Percentiles rank a stretch among this genome's conserved stretches.
These are phyloP conservation scores for Annulohypoxylon nitens DNA, from an alignment of 495 filamentous ascomycete genomes.

Conservation along the genomic window DNA sequence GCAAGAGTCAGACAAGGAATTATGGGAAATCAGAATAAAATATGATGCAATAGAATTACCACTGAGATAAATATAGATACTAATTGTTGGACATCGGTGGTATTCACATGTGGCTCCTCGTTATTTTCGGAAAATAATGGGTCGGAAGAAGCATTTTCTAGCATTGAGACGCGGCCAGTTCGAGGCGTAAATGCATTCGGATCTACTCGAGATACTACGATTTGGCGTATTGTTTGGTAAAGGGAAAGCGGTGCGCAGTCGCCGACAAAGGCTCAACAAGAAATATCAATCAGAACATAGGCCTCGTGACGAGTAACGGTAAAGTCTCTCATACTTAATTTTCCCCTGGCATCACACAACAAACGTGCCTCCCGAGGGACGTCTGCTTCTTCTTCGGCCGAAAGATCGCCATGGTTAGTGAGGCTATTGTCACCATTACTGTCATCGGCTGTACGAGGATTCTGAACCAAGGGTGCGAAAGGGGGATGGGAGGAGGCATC, in stretches of 20 bases:
- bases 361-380: conserved; percentile 65
- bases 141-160: conserved; percentile 62
- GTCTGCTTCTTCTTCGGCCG: conserved; percentile 58
- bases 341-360: conserved; percentile 69
- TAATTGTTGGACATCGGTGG: conserved; percentile 28
- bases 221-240: conserved; percentile 74
- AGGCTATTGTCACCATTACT: not conserved
- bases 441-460: conserved; percentile 10
- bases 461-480: not conserved
- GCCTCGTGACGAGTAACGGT: no score
- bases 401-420: conserved; percentile 38
- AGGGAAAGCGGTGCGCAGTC: conserved; percentile 78
- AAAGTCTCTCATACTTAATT: conserved; percentile 58
- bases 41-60: conserved; percentile 29
- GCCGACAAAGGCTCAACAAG: conserved; percentile 68
- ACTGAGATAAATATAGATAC: conserved; percentile 55
- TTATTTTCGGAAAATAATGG: conserved; percentile 20
- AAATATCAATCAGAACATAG: conserved; percentile 2
- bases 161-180: conserved; percentile 72
- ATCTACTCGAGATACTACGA: conserved; percentile 74
- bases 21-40: not conserved
- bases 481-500: conserved; percentile 24
- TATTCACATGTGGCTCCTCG: conserved; percentile 43
- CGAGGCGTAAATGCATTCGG: conserved; percentile 73
- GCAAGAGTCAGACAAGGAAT: conserved; percentile 18